Evolutionary conservation across 768 basidiomycete genomes (phyloP).

Genomic region (Tricholoma bakamatsutake): DNA sequence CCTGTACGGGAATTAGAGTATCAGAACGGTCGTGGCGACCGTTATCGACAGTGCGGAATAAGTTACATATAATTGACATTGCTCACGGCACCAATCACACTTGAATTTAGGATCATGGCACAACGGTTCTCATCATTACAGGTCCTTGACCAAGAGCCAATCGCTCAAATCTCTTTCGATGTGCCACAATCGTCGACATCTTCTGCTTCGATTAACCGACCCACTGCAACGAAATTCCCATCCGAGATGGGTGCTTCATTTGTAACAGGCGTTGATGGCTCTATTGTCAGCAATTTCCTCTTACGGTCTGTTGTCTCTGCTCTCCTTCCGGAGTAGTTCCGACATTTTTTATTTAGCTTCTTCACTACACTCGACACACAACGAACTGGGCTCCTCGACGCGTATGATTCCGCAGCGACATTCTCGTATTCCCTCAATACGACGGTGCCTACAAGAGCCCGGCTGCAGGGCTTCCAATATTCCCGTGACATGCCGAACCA

Average conservation of each 20-base stretch:
- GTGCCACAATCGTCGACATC: slow-evolving; percentile 48
- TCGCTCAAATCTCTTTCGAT: slow-evolving; percentile 78
- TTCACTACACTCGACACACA: slow-evolving; percentile 81
- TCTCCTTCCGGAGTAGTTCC: slow-evolving; percentile 6
- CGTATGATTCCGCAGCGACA: slow-evolving; percentile 82
- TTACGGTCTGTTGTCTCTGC: slow-evolving; percentile 48
- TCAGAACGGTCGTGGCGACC: slow-evolving; percentile 48
- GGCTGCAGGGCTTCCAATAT: slow-evolving; percentile 61
- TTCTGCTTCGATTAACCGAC: slow-evolving; percentile 33
- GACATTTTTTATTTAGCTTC: slow-evolving; percentile 44
- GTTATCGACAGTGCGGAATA: slow-evolving; percentile 58
- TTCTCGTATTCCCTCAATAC: slow-evolving; percentile 91
- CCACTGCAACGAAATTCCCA: slow-evolving; percentile 72
- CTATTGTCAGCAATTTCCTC: slow-evolving; percentile 71
- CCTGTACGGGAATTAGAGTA: slow-evolving; percentile 63
- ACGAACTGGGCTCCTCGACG: slow-evolving; percentile 58
- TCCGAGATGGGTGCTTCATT: slow-evolving; percentile 67
- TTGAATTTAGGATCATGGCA: slow-evolving; percentile 44
- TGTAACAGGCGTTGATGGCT: slow-evolving; percentile 65
- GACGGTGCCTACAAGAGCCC: slow-evolving; percentile 69
- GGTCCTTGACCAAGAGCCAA: slow-evolving; percentile 78
- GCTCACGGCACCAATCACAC: not conserved
- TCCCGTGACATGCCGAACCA: slow-evolving; percentile 74
- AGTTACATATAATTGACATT: slow-evolving; percentile 1
- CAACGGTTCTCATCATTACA: slow-evolving; percentile 77